Evolutionary conservation across 2,329 filamentous ascomycete genomes (phyloP).

Genomic region (Alternaria sp.): DNA sequence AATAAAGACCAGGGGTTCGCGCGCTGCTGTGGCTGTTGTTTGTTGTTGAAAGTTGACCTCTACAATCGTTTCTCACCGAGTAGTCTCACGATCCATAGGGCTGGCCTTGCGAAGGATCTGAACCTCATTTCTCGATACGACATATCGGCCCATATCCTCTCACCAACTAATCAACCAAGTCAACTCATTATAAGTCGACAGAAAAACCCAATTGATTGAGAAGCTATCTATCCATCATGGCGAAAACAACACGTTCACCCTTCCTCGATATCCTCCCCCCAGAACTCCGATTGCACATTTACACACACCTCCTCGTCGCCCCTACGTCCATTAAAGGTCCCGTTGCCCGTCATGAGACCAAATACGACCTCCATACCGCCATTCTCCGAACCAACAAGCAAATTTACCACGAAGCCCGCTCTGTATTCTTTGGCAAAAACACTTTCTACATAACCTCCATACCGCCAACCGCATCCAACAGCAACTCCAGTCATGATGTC

Average conservation of each 20-base stretch:
- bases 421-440: slow-evolving; percentile 54
- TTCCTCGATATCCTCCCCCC: slow-evolving; percentile 41
- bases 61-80: background rate
- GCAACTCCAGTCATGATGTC: slow-evolving; percentile 3
- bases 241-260: slow-evolving; percentile 16
- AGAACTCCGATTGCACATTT: slow-evolving; percentile 43
- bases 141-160: background rate
- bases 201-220: background rate
- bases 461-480: slow-evolving; percentile 5
- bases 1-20: slow-evolving; percentile 16
- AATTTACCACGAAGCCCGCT: slow-evolving; percentile 53
- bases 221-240: slow-evolving; percentile 5
- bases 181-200: background rate
- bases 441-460: slow-evolving; percentile 43
- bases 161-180: background rate
- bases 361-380: slow-evolving; percentile 44
- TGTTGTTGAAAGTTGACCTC: background rate
- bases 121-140: slow-evolving; percentile 1
- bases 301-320: slow-evolving; percentile 38
- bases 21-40: slow-evolving; percentile 7
- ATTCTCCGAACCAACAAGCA: slow-evolving; percentile 51
- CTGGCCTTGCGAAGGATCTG: slow-evolving; percentile 8
- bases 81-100: slow-evolving; percentile 1
- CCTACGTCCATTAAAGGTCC: slow-evolving; percentile 30
- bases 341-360: slow-evolving; percentile 25